These are phyloP conservation scores for Populus nigra DNA, from an alignment of 345 rosid genomes.

Conservation along the genomic window DNA sequence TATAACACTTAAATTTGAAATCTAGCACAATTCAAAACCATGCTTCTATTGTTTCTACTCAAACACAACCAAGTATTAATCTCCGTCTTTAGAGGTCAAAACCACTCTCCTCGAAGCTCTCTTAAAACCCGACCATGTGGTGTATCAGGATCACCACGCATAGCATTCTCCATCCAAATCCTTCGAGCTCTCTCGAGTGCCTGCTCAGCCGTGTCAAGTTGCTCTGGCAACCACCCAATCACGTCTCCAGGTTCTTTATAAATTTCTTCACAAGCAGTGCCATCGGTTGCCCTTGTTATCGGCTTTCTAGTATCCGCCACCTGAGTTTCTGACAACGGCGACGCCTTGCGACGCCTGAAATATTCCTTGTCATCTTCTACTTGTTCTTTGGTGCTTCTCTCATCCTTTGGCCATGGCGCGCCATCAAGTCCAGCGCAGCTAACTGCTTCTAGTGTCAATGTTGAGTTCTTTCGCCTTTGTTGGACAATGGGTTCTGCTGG, in stretches of 20 bases:
- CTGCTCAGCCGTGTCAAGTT: constrained; percentile 81
- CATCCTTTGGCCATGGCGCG: constrained; percentile 40
- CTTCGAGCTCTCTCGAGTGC: constrained; percentile 47
- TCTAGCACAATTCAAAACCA: too few species aligned
- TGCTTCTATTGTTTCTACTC: too few species aligned
- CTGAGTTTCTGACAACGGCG: constrained; percentile 63
- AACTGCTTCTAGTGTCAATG: constrained; percentile 20
- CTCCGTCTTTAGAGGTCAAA: background rate
- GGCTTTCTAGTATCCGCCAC: constrained; percentile 77
- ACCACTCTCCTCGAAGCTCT: constrained; percentile 27
- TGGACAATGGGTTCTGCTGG: constrained; percentile 45
- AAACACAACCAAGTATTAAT: too few species aligned
- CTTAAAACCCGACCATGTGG: constrained; percentile 67
- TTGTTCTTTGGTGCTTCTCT: background rate
- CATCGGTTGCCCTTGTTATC: constrained; percentile 58
- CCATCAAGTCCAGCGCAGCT: constrained; percentile 62
- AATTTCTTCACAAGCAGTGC: background rate
- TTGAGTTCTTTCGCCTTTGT: constrained; percentile 42
- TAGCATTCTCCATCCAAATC: constrained; percentile 60
- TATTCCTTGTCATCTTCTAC: constrained; percentile 38
- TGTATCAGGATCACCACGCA: constrained; percentile 74
- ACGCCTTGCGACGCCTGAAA: constrained; percentile 58
- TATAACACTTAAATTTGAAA: too few species aligned
- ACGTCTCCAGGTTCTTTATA: constrained; percentile 27
- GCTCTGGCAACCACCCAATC: constrained; percentile 70